Evolutionary conservation across 805 yeast species (phyloP), one percentile per base, ranked within the genome.

Genomic region (Candida montana): DNA sequence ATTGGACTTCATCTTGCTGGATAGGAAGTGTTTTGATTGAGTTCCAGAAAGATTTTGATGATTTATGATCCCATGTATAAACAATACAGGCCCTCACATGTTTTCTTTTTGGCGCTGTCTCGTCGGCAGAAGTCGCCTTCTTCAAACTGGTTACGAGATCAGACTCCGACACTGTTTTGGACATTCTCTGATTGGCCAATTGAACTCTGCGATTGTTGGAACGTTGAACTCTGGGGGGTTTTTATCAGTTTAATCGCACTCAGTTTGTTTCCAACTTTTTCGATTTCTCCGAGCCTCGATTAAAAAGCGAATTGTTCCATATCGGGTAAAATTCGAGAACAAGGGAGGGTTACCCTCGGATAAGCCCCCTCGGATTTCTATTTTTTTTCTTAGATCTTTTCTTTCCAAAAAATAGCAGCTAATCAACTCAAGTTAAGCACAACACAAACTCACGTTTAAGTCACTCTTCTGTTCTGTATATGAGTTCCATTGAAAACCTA

Each of bases 81-180:
- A 91, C 95, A 46, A 90, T 90, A 67, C 96, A 88, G 2, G 95
- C 88, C 55, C 99, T 72, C 6, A 91, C 98, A 64, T 91, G 99
- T 61, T 91, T 91, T 52, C 99, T 72, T 63, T 91, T 91, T 2
- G 99, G 97, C 0, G 97, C 95, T 4, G 84, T 74, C 58, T 89
- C 96, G 20, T 89, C 97, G 16, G 75, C 49, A 20, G 83, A 81
- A 44, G 95, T 83, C 0, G 99, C 96, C 67, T 91, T 91, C 58
- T 78, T 81, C 28, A 68, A 45, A 23, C 65, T 60, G 3, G 65
- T 61, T 16, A 59, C 64, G 31, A 75, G 51, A 41, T 74, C 74
- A 3, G 68, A 43, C 2, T 67, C 74, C 3, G 61, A 49, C 2
- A 55, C 31, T 0, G 53, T 48, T 32, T 54, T 55, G 9, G 58